Conservation (phyloP, 176 grass and related monocot genomes). For the Neostapfia colusana region DNA sequence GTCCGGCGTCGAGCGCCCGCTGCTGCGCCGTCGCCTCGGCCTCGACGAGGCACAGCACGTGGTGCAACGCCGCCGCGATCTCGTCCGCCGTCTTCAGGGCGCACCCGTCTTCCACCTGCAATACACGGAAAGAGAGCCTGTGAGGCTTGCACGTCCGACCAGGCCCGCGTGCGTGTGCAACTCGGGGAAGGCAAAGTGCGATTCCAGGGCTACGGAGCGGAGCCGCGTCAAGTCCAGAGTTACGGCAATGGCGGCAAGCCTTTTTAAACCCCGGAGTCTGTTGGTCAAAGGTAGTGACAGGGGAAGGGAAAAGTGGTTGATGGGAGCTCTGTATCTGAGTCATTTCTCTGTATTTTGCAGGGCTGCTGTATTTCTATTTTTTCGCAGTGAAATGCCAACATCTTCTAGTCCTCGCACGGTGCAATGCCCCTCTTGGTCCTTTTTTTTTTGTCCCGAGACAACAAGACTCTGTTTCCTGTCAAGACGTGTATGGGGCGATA, state of each 20-base stretch:
- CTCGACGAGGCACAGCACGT: slow-evolving; percentile 66
- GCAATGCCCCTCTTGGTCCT: background rate
- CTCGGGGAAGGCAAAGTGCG: background rate
- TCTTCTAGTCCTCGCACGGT: background rate
- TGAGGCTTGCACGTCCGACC: no score
- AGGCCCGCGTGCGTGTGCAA: no score
- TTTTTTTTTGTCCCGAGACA: background rate
- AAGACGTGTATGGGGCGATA: background rate
- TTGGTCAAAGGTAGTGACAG: background rate
- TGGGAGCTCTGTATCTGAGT: background rate
- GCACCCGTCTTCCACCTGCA: slow-evolving; percentile 90
- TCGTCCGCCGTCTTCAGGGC: slow-evolving; percentile 66
- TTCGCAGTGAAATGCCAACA: background rate
- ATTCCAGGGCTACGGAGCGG: background rate
- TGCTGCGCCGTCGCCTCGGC: slow-evolving; percentile 44
- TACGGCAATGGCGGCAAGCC: background rate
- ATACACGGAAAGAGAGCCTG: background rate
- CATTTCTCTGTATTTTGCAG: background rate
- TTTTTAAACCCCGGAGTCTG: background rate
- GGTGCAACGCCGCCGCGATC: slow-evolving; percentile 78
- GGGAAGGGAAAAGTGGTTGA: background rate
- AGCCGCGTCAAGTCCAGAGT: background rate
- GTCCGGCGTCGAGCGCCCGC: slow-evolving; percentile 17
- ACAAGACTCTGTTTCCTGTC: slow-evolving; percentile 25
- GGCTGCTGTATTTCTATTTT: background rate